Evolutionary conservation across 83 land plant species (phyloP), one percentile per base, ranked within the genome.

Genomic region (Diphasiastrum complanatum): DNA sequence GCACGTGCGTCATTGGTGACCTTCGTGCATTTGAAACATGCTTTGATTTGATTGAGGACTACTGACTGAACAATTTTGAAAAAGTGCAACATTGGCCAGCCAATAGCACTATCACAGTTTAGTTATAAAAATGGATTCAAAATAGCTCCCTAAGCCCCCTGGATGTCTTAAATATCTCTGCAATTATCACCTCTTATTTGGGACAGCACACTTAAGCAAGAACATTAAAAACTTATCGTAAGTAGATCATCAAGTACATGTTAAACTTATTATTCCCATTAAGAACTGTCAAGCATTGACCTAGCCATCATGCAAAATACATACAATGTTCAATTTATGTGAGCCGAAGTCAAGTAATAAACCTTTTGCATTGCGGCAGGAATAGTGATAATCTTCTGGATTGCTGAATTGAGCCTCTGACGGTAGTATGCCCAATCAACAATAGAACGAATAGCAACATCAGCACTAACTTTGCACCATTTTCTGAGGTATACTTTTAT

Each of bases 301-400:
- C 43, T 8, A 14, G 14, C 20, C 24, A 14, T n/a, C 12, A 25
- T 35, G 20, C 0, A 54, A 5, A 65, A 40, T 24, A n/a, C 33
- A 69, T 6, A 26, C 34, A 12, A 18, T 22, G 5, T 14, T 47
- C 25, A 36, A 49, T 2, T 32, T 22, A 11, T 11, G 28, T 19
- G 23, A 18, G 5, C 35, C 53, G 20, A 56, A 19, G 48, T 23
- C 10, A 74, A 27, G 6, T 58, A 16, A 33, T 33, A n/a, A 22
- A 95, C 99, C 99, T 95, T 95, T 66, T 95, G 99, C 99, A 95
- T 86, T 60, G 99, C 99, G 37, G 99, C 99, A 68, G 99, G 99
- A 65, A 95, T 95, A 3, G 99, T 86, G 18, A 95, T 82, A 48
- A 86, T 95, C 68, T 95, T 95, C 57, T 95, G 99, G 67, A 95